A percentile compares a stretch with the other conserved stretches of the same genome.
These are phyloP conservation scores for Echeveria elegans DNA, from an alignment of 164 flowering plant genomes.

Conservation along the genomic window DNA sequence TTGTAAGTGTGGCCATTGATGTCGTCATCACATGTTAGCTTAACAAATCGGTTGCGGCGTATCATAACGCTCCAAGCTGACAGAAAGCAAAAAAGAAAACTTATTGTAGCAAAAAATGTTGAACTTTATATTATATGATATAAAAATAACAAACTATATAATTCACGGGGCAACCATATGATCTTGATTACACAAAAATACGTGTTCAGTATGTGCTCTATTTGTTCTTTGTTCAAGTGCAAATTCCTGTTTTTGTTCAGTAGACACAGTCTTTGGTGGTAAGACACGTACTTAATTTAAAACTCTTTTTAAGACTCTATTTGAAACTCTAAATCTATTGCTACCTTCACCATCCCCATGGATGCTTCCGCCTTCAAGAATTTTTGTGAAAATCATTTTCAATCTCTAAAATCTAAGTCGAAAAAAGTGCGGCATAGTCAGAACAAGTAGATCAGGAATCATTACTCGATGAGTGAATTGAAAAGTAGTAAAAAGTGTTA, in stretches of 20 bases:
- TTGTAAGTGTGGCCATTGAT: conserved; percentile 96
- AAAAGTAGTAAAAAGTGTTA: background rate
- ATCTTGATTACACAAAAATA: conserved; percentile 82
- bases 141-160: conserved; percentile 42
- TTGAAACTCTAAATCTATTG: background rate
- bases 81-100: background rate
- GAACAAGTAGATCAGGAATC: background rate
- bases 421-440: conserved; percentile 5
- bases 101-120: too few relatives aligned
- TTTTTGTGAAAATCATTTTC: conserved; percentile 73
- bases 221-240: conserved; percentile 53
- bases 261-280: conserved; percentile 96
- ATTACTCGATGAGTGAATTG: background rate
- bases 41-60: background rate
- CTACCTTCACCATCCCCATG: conserved; percentile 97
- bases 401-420: conserved; percentile 52
- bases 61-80: background rate
- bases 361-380: conserved; percentile 98
- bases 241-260: conserved; percentile 83
- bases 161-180: conserved; percentile 87
- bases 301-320: background rate
- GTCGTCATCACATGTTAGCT: conserved; percentile 81
- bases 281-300: conserved; percentile 78
- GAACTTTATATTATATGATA: too few relatives aligned
- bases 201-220: conserved; percentile 64